phyloP scores from a whole-genome alignment of 352 stramenopile species.

The Pythium monospermum region DNA sequence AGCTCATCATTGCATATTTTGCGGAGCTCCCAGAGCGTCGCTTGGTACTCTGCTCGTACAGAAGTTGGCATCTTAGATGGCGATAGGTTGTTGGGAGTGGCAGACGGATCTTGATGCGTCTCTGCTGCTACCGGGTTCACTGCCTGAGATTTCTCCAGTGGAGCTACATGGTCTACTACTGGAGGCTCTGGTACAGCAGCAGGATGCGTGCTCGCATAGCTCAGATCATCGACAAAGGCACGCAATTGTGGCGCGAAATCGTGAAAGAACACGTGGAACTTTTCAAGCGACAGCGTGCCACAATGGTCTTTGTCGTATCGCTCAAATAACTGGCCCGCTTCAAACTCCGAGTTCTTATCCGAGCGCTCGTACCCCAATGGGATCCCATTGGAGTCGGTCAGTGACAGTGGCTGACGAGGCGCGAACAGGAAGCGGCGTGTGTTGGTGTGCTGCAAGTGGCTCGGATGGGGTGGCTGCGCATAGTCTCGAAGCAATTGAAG shows the following conservation, averaged over 20 bases:
- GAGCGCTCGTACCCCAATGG: slow-evolving; percentile 69
- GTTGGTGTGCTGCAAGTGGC: slow-evolving; percentile 1
- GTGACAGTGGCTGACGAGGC: slow-evolving; percentile 37
- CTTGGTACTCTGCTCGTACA: slow-evolving; percentile 36
- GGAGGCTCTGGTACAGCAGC: background rate
- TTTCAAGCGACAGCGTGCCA: slow-evolving; percentile 52
- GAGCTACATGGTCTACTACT: background rate
- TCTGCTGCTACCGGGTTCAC: background rate
- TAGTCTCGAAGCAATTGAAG: slow-evolving; percentile 71
- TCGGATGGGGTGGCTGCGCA: slow-evolving; percentile 22
- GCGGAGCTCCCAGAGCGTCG: slow-evolving; percentile 48
- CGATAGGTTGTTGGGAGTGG: too few species aligned
- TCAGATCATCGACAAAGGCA: slow-evolving; percentile 60
- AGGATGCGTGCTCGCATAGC: slow-evolving; percentile 20
- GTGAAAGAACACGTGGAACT: slow-evolving; percentile 64
- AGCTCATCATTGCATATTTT: slow-evolving; percentile 62
- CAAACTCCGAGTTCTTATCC: slow-evolving; percentile 77
- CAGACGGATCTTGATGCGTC: too few species aligned
- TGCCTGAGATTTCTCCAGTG: background rate
- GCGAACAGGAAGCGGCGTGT: background rate
- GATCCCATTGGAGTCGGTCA: slow-evolving; percentile 60
- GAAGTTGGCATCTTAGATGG: too few species aligned
- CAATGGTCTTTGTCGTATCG: slow-evolving; percentile 62
- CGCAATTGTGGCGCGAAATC: slow-evolving; percentile 67
- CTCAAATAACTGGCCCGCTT: slow-evolving; percentile 80